phyloP scores from a whole-genome alignment of 805 yeast species.

The Ogataea zsoltii region DNA sequence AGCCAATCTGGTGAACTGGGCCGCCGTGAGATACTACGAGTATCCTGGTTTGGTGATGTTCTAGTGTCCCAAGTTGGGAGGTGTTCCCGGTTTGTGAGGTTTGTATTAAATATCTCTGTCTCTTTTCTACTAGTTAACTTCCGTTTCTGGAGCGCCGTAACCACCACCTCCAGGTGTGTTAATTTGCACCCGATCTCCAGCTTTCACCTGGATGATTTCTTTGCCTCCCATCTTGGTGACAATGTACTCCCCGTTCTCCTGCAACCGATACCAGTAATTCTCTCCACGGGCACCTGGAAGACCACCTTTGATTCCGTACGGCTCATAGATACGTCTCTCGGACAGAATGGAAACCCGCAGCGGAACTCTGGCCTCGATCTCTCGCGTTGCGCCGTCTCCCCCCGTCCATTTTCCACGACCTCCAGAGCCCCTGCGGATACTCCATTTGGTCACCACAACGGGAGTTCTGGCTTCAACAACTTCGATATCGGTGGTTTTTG shows the following conservation, averaged over 20 bases:
- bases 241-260: slow-evolving; percentile 19
- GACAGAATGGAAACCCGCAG: slow-evolving; percentile 41
- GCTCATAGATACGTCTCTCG: slow-evolving; percentile 47
- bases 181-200: slow-evolving; percentile 34
- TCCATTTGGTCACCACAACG: slow-evolving; percentile 45
- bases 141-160: slow-evolving; percentile 25
- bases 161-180: slow-evolving; percentile 42
- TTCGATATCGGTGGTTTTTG: slow-evolving; percentile 55
- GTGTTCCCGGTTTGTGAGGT: too few relatives aligned
- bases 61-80: slow-evolving; percentile 4
- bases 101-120: too few relatives aligned
- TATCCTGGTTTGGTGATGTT: slow-evolving; percentile 36
- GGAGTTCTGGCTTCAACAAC: slow-evolving; percentile 55
- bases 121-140: too few relatives aligned
- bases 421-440: slow-evolving; percentile 47
- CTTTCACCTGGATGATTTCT: slow-evolving; percentile 26
- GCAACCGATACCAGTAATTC: slow-evolving; percentile 28
- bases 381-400: slow-evolving; percentile 51
- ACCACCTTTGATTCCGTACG: slow-evolving; percentile 49
- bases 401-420: slow-evolving; percentile 49
- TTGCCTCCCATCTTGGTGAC: slow-evolving; percentile 33
- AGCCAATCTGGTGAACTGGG: slow-evolving; percentile 33
- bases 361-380: slow-evolving; percentile 38
- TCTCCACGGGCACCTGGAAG: slow-evolving; percentile 42
- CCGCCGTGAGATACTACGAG: slow-evolving; percentile 30